Evolutionary conservation across 306 rosid genomes (phyloP).

Genomic region (Pterocarpus macrocarpus): DNA sequence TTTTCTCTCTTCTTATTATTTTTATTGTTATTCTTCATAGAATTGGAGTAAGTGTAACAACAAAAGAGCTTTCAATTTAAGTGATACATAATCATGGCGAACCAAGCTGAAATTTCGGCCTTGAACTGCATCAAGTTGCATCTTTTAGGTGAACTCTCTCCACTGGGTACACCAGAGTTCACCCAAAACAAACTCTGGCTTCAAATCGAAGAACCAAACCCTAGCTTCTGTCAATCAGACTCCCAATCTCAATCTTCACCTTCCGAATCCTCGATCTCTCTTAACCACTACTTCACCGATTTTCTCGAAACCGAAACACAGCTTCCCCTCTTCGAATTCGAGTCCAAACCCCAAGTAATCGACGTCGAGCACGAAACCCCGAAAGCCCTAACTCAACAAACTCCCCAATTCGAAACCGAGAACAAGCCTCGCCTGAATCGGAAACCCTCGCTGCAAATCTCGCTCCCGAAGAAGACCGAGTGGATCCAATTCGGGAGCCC

Average conservation of each 20-base stretch:
- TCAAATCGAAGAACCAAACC: neutral
- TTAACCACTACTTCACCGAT: constrained; percentile 45
- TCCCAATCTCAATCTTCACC: constrained; percentile 37
- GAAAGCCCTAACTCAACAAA: neutral
- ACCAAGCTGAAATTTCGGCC: constrained; percentile 55
- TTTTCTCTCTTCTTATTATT: neutral
- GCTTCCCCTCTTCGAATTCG: constrained; percentile 48
- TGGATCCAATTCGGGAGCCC: constrained; percentile 67
- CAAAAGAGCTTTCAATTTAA: neutral
- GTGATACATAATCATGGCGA: constrained; percentile 53
- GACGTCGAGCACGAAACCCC: constrained; percentile 53
- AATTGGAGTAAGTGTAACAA: neutral
- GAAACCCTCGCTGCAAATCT: constrained; percentile 66
- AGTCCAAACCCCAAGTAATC: constrained; percentile 54
- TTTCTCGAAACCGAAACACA: constrained; percentile 29
- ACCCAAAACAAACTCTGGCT: constrained; percentile 7
- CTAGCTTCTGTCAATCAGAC: constrained; percentile 20
- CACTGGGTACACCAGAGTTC: constrained; percentile 38
- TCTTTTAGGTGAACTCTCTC: constrained; percentile 78
- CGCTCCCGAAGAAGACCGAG: constrained; percentile 68
- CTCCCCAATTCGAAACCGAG: neutral
- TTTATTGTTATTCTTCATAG: too few species aligned
- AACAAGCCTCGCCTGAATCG: constrained; percentile 44
- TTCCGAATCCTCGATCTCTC: constrained; percentile 47
- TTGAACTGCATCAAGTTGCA: constrained; percentile 66